Base-by-base conservation (phyloP, 1,284 basidiomycete species). In the Cryptococcus sp. region DNA sequence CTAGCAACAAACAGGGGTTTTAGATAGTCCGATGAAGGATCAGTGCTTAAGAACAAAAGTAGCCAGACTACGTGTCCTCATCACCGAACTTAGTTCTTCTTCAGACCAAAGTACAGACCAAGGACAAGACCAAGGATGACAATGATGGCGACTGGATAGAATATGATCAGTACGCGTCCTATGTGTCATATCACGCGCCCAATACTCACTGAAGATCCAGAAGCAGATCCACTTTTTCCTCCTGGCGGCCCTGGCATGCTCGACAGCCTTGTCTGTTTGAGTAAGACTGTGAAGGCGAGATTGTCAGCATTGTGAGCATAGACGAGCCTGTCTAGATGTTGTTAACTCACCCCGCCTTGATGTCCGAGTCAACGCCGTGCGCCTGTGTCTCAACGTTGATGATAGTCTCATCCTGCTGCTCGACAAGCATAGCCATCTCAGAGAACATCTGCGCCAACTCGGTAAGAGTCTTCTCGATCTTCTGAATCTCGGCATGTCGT, bases 361-460 rank as follows among this genome's bases (percentile, higher is more conserved):
- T 87, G 69, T 93, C 86, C 11, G 77, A 77, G 71, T 89, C 84
- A 3, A 89, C 88, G 38, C 81, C 81, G 17, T 72, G 73, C 7
- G 89, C 88, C 54, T 84, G 83, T 10, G 78, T 78, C 69, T 92
- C 85, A 53, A 92, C 84, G 23, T 78, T 80, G 50, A 82, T 79
- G 60, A 94, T 85, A 1, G 84, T 82, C 61, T 90, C 87, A 55
- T 93, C 87, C 73, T 93, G 90, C 76, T 90, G 87, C 50, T 87
- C 82, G 20, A 93, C 84, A 44, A 93, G 79, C 62, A 87, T 84
- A 52, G 85, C 85, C 89, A 93, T 88, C 87, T 97, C 94, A 65
- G 85, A 86, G 79, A 96, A 93, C 64, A 97, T 81, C 74, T 92
- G 89, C 1, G 88, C 90, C 54, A 97, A 84, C 76, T 97, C 93